A percentile compares a stretch with the other conserved stretches of the same genome.
phyloP scores from a whole-genome alignment of 352 stramenopile genomes.

The Globisporangium heterothallicum region DNA sequence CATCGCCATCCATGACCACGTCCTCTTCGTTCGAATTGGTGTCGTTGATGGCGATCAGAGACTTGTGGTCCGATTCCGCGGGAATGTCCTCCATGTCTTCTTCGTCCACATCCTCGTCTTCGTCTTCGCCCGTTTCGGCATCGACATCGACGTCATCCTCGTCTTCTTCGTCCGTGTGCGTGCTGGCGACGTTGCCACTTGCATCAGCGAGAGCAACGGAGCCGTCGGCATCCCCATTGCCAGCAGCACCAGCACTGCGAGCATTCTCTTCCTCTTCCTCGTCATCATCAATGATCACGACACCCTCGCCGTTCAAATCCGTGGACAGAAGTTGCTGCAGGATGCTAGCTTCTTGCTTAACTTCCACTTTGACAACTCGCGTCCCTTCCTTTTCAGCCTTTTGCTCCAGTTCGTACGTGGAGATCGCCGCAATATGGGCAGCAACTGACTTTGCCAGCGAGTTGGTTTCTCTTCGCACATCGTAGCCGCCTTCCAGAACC shows the following conservation, averaged over 20 bases:
- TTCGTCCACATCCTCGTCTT: constrained; percentile 28
- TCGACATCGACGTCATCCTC: constrained; percentile 13
- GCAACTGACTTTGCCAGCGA: constrained; percentile 77
- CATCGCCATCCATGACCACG: constrained; percentile 20
- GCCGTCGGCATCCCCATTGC: neutral
- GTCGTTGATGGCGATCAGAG: constrained; percentile 11
- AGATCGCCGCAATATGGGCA: constrained; percentile 71
- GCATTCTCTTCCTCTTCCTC: constrained; percentile 16
- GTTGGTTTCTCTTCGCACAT: constrained; percentile 76
- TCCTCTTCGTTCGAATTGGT: constrained; percentile 15
- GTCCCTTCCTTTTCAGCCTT: constrained; percentile 6
- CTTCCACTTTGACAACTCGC: constrained; percentile 11
- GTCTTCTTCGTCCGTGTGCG: constrained; percentile 17
- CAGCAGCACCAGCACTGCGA: neutral
- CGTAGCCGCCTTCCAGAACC: constrained; percentile 84
- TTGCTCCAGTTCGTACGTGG: constrained; percentile 44
- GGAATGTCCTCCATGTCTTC: constrained; percentile 13
- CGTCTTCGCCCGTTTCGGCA: constrained; percentile 12
- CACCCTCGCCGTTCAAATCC: constrained; percentile 33
- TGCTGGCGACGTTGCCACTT: neutral
- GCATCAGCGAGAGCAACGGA: neutral
- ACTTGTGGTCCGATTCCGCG: constrained; percentile 13
- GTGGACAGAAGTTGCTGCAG: constrained; percentile 49
- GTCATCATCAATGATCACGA: constrained; percentile 52
- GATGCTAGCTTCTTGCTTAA: constrained; percentile 34